Conservation (phyloP, 164 flowering plant species). For the Vitis vinifera region ASM3070453v1 NC_081810.1:4801501-4802000, state of each 20-base stretch:
- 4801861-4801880: constrained; percentile 91
- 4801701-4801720: neutral
- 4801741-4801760: neutral
- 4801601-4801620: constrained; percentile 38
- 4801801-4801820: constrained; percentile 53
- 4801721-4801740: too few species aligned
- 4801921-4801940: neutral
- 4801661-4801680: constrained; percentile 5
- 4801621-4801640: constrained; percentile 23
- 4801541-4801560: constrained; percentile 2
- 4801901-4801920: constrained; percentile 28
- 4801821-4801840: constrained; percentile 91
- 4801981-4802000: constrained; percentile 83
- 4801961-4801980: constrained; percentile 28
- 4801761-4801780: neutral
- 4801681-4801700: neutral
- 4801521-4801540: constrained; percentile 56
- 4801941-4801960: neutral
- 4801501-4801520: constrained; percentile 80
- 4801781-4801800: constrained; percentile 37
- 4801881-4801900: constrained; percentile 98
- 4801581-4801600: neutral
- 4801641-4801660: constrained; percentile 65
- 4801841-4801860: constrained; percentile 85
- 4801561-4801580: neutral